Evolutionary conservation across 2,329 filamentous ascomycete genomes (phyloP), one percentile per base, ranked within the genome.

Genomic region (Anisogramma anomala): DNA sequence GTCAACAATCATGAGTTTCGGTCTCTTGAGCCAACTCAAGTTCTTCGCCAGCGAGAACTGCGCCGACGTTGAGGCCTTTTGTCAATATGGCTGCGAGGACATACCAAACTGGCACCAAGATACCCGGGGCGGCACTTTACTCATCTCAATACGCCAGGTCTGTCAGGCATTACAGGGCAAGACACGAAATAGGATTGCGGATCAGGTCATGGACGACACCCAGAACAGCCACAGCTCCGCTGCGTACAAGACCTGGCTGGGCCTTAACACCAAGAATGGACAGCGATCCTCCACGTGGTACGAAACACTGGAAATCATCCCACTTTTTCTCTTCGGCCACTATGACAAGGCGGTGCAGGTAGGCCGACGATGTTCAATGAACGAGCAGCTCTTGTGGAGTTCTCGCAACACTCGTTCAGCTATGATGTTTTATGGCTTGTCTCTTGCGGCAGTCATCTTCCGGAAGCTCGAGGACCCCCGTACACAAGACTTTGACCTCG

Each of bases 101-200:
- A 74, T 84, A 43, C 74, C 75, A 1, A 76, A 80, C 36, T 88
- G 83, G 83, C 66, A 77, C 34, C 65, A 70, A 33, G 83, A 87
- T 51, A 71, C 80, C 1, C 70, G 82, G 43, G 84, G 84, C 13
- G 84, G 84, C 2, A 76, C 77, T 0, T 65, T 86, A 38, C 63
- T 88, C 6, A 73, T 82, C 45, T 70, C 73, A 3, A 67, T 80
- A 3, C 66, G 79, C 36, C 83, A 88, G 55, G 69, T 74, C 18
- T 73, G 71, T 37, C 73, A 81, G 36, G 80, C 84, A 17, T 60
- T 88, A 15, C 81, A 86, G 55, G 84, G 84, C 40, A 88, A 86
- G 57, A 88, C 84, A 0, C 59, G 60, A 9, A 60, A 60, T 3
- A 58, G 62, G 9, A 62, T 70, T 8, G 60, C 77, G 0, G 53